Evolutionary conservation across 352 stramenopile species (phyloP).

Genomic region (Peronospora tabacina): DNA sequence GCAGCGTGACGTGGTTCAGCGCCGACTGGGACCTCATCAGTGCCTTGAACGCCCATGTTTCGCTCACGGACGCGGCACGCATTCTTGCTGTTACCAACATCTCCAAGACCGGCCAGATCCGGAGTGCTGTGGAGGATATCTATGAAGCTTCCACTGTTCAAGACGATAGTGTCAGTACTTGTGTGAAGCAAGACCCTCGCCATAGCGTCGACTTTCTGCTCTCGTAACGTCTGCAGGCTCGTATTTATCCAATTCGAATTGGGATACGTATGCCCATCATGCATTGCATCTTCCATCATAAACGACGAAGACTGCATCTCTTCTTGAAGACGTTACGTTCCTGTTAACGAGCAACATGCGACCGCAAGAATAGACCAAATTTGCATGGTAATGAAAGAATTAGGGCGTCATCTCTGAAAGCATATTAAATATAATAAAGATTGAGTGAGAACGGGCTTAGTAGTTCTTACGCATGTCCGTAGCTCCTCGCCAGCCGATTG

Average conservation of each 20-base stretch:
- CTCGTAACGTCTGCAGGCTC: conserved; percentile 18
- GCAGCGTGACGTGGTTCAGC: conserved; percentile 45
- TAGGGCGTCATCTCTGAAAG: background rate
- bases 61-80: conserved; percentile 33
- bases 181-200: conserved; percentile 15
- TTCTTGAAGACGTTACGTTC: conserved; percentile 16
- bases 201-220: conserved; percentile 40
- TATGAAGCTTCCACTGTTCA: conserved; percentile 6
- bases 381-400: conserved; percentile 3
- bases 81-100: conserved; percentile 43
- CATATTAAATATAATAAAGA: background rate
- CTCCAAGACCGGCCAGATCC: conserved; percentile 52
- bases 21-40: conserved; percentile 52
- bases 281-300: conserved; percentile 6
- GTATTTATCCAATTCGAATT: conserved; percentile 20
- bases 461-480: background rate
- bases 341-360: conserved; percentile 11
- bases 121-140: conserved; percentile 20
- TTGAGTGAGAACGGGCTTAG: background rate
- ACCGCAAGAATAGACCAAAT: conserved; percentile 3
- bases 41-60: conserved; percentile 35
- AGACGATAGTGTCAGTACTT: background rate
- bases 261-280: conserved; percentile 5
- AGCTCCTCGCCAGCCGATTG: conserved; percentile 3
- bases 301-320: conserved; percentile 16